Conservation (phyloP, 1,284 basidiomycete genomes). For the Coriolopsis trogii region DNA sequence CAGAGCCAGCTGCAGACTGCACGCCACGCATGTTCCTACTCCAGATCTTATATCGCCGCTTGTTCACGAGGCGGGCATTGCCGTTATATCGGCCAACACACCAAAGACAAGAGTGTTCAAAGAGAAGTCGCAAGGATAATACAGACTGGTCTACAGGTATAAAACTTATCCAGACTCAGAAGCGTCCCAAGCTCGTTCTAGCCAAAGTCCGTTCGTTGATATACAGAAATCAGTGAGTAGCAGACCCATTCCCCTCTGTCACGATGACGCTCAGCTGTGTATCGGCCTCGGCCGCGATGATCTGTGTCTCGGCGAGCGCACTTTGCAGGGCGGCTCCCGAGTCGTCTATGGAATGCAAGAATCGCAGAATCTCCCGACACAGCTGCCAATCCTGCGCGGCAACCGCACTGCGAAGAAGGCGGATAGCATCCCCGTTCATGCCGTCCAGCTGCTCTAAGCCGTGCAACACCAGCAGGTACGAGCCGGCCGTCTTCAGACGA, state of each 20-base stretch:
- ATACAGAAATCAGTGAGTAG: too few relatives aligned
- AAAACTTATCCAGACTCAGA: too few relatives aligned
- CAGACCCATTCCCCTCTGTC: conserved; percentile 17
- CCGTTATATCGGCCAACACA: too few relatives aligned
- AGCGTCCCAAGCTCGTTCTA: too few relatives aligned
- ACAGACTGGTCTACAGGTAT: too few relatives aligned
- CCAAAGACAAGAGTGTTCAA: too few relatives aligned
- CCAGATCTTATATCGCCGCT: too few relatives aligned
- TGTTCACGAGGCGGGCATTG: too few relatives aligned
- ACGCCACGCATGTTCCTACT: too few relatives aligned
- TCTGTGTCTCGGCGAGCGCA: conserved; percentile 51
- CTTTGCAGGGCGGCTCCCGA: conserved; percentile 71
- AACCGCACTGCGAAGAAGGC: conserved; percentile 76
- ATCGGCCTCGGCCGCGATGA: conserved; percentile 12
- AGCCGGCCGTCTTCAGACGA: conserved; percentile 87
- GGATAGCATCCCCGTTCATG: conserved; percentile 72
- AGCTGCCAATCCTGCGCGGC: conserved; percentile 79
- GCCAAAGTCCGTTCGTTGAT: too few relatives aligned
- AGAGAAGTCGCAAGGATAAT: too few relatives aligned
- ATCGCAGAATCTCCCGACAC: conserved; percentile 88
- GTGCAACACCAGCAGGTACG: conserved; percentile 92
- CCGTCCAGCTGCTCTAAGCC: conserved; percentile 89
- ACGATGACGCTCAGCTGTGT: conserved; percentile 13
- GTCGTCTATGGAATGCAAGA: conserved; percentile 89
- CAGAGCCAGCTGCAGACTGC: too few relatives aligned